These are phyloP conservation scores for Coemansia sp. DNA, from an alignment of 192 early-diverging fungal species.

Conservation along the genomic window DNA sequence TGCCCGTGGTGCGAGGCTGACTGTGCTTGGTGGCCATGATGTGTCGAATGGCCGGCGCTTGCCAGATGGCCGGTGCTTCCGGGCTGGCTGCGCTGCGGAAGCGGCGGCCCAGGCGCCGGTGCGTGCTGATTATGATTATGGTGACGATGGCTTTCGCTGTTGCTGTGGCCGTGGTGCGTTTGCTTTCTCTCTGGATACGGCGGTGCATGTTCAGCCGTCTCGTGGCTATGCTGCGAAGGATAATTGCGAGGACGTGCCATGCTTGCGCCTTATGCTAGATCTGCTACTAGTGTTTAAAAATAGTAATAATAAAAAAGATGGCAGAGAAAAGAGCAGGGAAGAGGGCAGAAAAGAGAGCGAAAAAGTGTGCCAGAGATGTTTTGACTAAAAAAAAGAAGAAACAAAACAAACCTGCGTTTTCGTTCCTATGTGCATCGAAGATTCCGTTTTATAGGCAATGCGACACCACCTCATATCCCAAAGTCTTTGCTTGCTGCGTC, in stretches of 20 bases:
- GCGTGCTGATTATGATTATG: background rate
- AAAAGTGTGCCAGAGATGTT: background rate
- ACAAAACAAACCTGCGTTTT: background rate
- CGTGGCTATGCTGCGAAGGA: background rate
- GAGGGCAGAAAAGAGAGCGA: background rate
- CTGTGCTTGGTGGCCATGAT: background rate
- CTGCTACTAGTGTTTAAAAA: too few relatives aligned
- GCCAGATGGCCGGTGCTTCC: background rate
- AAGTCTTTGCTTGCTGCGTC: background rate
- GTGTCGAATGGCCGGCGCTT: background rate
- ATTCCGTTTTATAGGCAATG: background rate
- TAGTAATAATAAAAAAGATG: too few relatives aligned
- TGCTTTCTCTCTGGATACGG: background rate
- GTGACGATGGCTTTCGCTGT: background rate
- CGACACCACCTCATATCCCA: background rate
- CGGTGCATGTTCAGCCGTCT: background rate
- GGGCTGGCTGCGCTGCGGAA: background rate
- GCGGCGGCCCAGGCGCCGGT: background rate
- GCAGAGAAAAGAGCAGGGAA: background rate
- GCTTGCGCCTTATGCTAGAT: background rate
- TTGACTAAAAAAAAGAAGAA: background rate
- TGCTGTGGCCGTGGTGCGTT: background rate
- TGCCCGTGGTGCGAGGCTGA: background rate
- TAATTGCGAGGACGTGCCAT: constrained; percentile 4
- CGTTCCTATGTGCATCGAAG: too few relatives aligned